phyloP scores from a whole-genome alignment of 345 rosid species.

The Linum usitatissimum region DNA sequence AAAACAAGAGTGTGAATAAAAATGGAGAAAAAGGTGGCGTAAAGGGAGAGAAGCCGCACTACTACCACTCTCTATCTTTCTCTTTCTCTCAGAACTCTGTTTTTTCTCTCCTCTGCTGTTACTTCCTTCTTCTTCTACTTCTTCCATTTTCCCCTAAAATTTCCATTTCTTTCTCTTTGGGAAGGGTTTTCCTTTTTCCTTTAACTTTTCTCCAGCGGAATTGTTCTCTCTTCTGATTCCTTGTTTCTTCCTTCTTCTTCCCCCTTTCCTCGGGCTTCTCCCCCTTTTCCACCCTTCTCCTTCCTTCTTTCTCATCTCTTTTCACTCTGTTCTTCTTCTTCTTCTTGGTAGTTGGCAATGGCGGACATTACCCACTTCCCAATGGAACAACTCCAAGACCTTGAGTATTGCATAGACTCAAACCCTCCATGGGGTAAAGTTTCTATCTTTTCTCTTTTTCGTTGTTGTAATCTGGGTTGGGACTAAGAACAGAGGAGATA shows the following conservation, averaged over 20 bases:
- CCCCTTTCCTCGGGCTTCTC: constrained; percentile 1
- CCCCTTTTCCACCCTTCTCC: too few species aligned
- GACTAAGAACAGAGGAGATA: not conserved
- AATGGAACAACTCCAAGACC: constrained; percentile 31
- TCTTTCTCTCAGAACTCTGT: too few species aligned
- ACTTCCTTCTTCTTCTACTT: not conserved
- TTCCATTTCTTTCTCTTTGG: too few species aligned
- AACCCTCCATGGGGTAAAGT: constrained; percentile 31
- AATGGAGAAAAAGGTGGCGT: too few species aligned
- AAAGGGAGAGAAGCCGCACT: too few species aligned
- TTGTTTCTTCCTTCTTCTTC: not conserved
- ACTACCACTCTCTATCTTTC: too few species aligned
- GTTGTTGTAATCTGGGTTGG: not conserved
- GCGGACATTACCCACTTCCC: constrained; percentile 25
- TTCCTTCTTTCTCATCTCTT: constrained; percentile 5
- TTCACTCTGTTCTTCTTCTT: constrained; percentile 5
- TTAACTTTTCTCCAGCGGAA: not conserved
- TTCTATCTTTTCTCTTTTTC: not conserved
- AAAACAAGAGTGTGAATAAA: too few species aligned
- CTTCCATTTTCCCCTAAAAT: not conserved
- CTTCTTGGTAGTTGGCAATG: constrained; percentile 7
- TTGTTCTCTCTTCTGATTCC: not conserved
- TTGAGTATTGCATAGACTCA: constrained; percentile 28
- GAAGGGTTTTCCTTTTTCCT: not conserved
- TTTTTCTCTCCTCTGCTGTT: not conserved